A percentile compares a stretch with the other conserved stretches of the same genome.
Conservation (phyloP, 2,329 filamentous ascomycete genomes). For the Cercospora canescens region DNA sequence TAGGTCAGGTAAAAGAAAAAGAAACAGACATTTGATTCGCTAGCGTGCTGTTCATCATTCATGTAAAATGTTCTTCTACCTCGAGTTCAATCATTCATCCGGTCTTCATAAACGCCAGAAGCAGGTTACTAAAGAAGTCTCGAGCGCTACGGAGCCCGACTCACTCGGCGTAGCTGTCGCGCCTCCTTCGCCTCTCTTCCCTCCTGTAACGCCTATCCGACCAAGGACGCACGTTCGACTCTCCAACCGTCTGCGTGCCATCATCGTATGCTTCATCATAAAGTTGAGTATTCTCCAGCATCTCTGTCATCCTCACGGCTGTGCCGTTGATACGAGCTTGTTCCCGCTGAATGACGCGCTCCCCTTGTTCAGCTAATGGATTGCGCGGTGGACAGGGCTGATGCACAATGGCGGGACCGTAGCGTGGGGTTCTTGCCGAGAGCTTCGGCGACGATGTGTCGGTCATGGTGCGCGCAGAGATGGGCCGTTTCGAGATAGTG, state of each 20-base stretch:
- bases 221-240: not conserved
- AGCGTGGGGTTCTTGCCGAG: conserved; percentile 10
- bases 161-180: not conserved
- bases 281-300: not conserved
- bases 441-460: not conserved
- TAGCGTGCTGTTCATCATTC: no score
- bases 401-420: conserved; percentile 6
- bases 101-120: no score
- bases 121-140: no score
- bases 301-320: not conserved
- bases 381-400: conserved; percentile 10
- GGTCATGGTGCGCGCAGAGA: conserved; percentile 12
- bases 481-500: not conserved
- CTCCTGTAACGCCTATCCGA: not conserved
- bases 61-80: no score
- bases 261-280: conserved; percentile 7
- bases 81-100: no score
- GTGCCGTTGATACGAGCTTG: conserved; percentile 6
- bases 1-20: no score
- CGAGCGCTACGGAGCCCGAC: no score
- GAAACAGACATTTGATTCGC: no score
- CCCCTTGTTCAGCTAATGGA: conserved; percentile 12
- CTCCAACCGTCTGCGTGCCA: not conserved
- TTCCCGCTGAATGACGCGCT: conserved; percentile 9
- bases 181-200: not conserved